Conservation (phyloP, 495 filamentous ascomycete genomes). For the Podospora didyma region DNA sequence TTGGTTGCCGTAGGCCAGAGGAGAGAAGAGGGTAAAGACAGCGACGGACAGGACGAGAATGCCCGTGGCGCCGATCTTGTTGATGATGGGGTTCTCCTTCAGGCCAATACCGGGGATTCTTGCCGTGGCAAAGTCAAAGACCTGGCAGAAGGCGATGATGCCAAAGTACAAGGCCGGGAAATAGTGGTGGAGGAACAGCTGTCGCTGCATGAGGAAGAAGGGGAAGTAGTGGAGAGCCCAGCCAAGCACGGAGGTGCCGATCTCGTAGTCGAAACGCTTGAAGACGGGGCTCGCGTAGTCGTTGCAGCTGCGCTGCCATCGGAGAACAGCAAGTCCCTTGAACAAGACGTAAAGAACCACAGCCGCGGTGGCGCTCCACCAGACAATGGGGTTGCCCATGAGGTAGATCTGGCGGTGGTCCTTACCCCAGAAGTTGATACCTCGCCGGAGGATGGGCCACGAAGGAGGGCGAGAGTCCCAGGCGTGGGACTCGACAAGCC, state of each 20-base stretch:
- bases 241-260: constrained; percentile 83
- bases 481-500: constrained; percentile 90
- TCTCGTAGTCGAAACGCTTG: constrained; percentile 96
- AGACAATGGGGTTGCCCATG: constrained; percentile 91
- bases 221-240: constrained; percentile 97
- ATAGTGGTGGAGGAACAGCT: constrained; percentile 94
- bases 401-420: constrained; percentile 93
- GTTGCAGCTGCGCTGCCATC: constrained; percentile 88
- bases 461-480: constrained; percentile 95
- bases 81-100: constrained; percentile 66
- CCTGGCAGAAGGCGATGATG: constrained; percentile 81
- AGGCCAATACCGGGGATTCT: constrained; percentile 66
- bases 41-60: constrained; percentile 70
- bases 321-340: constrained; percentile 81
- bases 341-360: constrained; percentile 74
- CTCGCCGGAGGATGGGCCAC: constrained; percentile 89
- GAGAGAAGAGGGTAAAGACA: constrained; percentile 80
- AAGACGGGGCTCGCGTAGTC: constrained; percentile 80
- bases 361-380: constrained; percentile 86
- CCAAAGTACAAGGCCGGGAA: constrained; percentile 89
- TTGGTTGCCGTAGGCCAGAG: constrained; percentile 85
- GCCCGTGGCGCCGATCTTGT: constrained; percentile 60
- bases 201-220: constrained; percentile 93
- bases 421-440: constrained; percentile 99
- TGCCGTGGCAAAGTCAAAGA: constrained; percentile 75